Evolutionary conservation across 176 grass and related monocot species (phyloP).

Genomic region (Carex littledalei): DNA sequence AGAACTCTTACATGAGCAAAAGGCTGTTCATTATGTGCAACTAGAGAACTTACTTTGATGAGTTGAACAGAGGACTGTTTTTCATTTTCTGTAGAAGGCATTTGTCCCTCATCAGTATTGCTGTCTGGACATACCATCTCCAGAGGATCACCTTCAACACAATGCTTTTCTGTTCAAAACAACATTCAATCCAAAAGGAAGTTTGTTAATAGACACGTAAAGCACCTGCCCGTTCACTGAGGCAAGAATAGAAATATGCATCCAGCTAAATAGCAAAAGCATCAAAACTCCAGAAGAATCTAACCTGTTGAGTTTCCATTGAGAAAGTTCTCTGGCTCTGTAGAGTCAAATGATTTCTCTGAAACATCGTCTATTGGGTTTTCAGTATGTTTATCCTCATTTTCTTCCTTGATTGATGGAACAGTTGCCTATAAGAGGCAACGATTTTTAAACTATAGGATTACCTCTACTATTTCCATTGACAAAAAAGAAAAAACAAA

Average conservation of each 20-base stretch:
- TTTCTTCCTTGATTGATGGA: neutral
- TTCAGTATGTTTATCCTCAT: neutral
- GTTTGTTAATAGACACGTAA: neutral
- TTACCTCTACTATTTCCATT: neutral
- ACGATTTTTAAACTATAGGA: neutral
- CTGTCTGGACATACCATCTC: neutral
- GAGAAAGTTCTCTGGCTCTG: neutral
- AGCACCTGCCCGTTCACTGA: neutral
- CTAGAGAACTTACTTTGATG: neutral
- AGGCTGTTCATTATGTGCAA: neutral
- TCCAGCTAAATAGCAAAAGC: neutral
- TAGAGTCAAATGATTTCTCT: neutral
- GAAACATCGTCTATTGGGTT: neutral
- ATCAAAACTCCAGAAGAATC: neutral
- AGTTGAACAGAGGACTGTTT: neutral
- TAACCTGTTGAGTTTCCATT: neutral
- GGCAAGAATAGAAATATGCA: neutral
- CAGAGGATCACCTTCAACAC: neutral
- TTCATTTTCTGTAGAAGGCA: constrained; percentile 14
- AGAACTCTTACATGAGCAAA: neutral
- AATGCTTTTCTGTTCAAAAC: neutral
- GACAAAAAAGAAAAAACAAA: neutral
- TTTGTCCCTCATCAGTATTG: neutral
- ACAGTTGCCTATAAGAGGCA: constrained; percentile 10
- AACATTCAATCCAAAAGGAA: neutral